Percentiles rank a stretch among this genome's conserved stretches.
These are phyloP conservation scores for Vickermania ingenoplastis DNA, from an alignment of 208 protist genomes.

Conservation along the genomic window DNA sequence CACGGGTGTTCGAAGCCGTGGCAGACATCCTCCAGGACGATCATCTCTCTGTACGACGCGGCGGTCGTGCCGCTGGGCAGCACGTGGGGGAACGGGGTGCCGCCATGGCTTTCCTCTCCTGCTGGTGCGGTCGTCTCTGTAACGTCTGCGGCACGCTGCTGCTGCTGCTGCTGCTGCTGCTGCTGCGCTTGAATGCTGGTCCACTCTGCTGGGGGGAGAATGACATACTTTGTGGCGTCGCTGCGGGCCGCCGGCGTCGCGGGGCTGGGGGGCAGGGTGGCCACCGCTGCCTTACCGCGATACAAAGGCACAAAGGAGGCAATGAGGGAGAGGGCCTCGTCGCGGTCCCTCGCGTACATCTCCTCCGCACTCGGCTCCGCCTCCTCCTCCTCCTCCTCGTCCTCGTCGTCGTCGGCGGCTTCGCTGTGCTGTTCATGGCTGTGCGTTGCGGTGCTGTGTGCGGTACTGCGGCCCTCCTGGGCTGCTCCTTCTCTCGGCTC, in stretches of 20 bases:
- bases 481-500: no score
- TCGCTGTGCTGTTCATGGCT: no score
- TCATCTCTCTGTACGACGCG: slow-evolving; percentile 29
- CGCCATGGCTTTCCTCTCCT: background rate
- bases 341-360: background rate
- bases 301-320: background rate
- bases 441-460: no score
- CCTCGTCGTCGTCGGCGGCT: no score
- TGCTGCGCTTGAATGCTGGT: background rate
- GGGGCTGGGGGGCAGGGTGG: background rate
- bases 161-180: no score
- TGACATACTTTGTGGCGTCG: background rate
- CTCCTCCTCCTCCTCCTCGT: no score
- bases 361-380: background rate
- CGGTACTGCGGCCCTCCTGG: no score
- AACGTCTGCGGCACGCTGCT: background rate
- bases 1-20: slow-evolving; percentile 60
- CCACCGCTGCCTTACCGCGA: background rate
- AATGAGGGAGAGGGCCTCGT: background rate
- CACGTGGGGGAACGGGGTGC: background rate
- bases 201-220: background rate
- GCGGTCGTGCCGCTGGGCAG: no score
- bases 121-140: background rate
- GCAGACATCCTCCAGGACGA: slow-evolving; percentile 78
- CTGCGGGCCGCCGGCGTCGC: no score